Conservation (phyloP, 1,284 basidiomycete genomes). For the Trichosporon ovoides region DNA sequence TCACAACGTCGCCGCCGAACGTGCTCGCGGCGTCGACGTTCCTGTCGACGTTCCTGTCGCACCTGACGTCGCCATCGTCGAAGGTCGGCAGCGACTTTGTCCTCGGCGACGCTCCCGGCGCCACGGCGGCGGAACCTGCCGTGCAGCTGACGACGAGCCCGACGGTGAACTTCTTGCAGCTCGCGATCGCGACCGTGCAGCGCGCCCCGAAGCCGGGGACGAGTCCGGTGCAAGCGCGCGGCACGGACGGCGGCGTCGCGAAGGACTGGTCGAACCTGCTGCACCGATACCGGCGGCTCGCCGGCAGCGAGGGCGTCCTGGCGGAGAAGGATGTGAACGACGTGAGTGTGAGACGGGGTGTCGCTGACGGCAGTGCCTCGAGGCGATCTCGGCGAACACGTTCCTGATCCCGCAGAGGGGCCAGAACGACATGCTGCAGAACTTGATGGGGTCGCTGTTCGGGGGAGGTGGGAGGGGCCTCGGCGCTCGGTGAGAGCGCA, state of each 20-base stretch:
- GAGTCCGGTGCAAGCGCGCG: slow-evolving; percentile 53
- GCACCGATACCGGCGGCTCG: slow-evolving; percentile 59
- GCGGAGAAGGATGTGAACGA: slow-evolving; percentile 65
- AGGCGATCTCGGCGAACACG: slow-evolving; percentile 58
- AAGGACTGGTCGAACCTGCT: slow-evolving; percentile 72
- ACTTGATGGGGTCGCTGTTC: slow-evolving; percentile 76
- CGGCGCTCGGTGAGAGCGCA: neutral
- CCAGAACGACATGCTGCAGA: slow-evolving; percentile 71
- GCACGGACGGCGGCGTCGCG: slow-evolving; percentile 54
- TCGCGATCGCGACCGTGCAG: slow-evolving; percentile 77
- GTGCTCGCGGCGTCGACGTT: slow-evolving; percentile 79
- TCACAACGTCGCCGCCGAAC: slow-evolving; percentile 78
- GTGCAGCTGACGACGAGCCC: slow-evolving; percentile 66
- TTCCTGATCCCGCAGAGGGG: slow-evolving; percentile 71
- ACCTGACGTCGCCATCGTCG: slow-evolving; percentile 52
- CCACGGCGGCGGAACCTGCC: slow-evolving; percentile 54
- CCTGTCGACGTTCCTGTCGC: slow-evolving; percentile 66
- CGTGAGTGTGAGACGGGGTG: slow-evolving; percentile 51
- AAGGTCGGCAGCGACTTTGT: slow-evolving; percentile 50
- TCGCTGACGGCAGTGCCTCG: slow-evolving; percentile 53
- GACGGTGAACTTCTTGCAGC: slow-evolving; percentile 77
- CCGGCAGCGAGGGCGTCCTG: slow-evolving; percentile 58
- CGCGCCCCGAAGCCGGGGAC: slow-evolving; percentile 59
- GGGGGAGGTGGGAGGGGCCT: slow-evolving; percentile 55
- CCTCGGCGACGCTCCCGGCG: slow-evolving; percentile 44